phyloP scores from a whole-genome alignment of 2,329 filamentous ascomycete species.

The Zymoseptoria brevis region DNA sequence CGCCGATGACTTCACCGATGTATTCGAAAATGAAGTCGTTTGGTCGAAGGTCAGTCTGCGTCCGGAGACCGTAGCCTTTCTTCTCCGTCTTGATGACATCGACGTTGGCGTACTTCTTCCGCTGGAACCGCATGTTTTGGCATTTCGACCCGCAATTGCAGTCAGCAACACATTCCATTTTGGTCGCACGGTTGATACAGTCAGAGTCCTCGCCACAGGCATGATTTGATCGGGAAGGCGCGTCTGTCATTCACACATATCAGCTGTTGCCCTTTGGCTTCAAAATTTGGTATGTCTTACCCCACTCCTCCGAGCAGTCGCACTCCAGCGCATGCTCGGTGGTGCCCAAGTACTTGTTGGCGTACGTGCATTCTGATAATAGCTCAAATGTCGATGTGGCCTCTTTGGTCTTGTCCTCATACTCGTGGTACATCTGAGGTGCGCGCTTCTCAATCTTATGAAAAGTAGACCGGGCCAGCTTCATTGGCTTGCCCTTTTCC shows the following conservation, averaged over 20 bases:
- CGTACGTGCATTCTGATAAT: slow-evolving; percentile 81
- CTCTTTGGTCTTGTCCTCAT: slow-evolving; percentile 70
- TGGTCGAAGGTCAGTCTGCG: slow-evolving; percentile 65
- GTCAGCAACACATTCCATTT: slow-evolving; percentile 87
- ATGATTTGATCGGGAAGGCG: slow-evolving; percentile 53
- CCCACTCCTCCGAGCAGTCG: slow-evolving; percentile 90
- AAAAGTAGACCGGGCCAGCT: slow-evolving; percentile 64
- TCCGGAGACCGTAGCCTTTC: slow-evolving; percentile 87
- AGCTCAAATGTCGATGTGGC: slow-evolving; percentile 70
- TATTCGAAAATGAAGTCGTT: slow-evolving; percentile 98
- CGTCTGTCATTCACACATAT: slow-evolving; percentile 34
- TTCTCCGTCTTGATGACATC: slow-evolving; percentile 97
- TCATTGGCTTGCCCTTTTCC: slow-evolving; percentile 60
- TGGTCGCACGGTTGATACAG: slow-evolving; percentile 96
- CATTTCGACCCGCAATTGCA: slow-evolving; percentile 83
- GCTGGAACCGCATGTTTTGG: slow-evolving; percentile 91
- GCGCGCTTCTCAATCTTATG: slow-evolving; percentile 59
- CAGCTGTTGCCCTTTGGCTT: not conserved
- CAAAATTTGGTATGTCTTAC: slow-evolving; percentile 49
- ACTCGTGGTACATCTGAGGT: slow-evolving; percentile 60
- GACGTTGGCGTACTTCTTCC: slow-evolving; percentile 80
- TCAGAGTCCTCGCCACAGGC: slow-evolving; percentile 95
- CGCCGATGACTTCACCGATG: slow-evolving; percentile 95
- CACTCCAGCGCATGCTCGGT: slow-evolving; percentile 93
- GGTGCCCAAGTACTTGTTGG: slow-evolving; percentile 80